A percentile compares a stretch with the other conserved stretches of the same genome.
These are phyloP conservation scores for Sonneratia alba DNA, from an alignment of 345 rosid species.

Conservation along the genomic window DNA sequence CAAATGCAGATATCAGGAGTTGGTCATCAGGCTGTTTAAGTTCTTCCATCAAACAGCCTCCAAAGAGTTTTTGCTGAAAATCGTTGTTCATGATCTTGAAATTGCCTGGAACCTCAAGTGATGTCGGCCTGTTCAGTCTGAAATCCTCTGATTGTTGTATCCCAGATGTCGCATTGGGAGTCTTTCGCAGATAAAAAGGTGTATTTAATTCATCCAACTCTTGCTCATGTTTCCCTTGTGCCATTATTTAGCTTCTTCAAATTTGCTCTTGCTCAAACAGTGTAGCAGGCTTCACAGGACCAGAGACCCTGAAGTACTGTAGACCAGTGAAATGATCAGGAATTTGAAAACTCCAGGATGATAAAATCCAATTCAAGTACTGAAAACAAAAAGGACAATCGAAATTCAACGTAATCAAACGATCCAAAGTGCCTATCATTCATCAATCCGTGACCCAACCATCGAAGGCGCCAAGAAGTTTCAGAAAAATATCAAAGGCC, in stretches of 20 bases:
- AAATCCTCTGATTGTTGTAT: slow-evolving; percentile 28
- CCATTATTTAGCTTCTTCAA: slow-evolving; percentile 23
- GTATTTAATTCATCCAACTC: slow-evolving; percentile 63
- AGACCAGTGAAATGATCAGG: background rate
- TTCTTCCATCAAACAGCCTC: slow-evolving; percentile 22
- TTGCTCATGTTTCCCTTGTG: slow-evolving; percentile 33
- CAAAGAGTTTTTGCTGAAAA: slow-evolving; percentile 20
- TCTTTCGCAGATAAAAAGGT: slow-evolving; percentile 70
- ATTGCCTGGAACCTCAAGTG: slow-evolving; percentile 13
- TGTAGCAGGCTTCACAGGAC: background rate
- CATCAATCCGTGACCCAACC: background rate
- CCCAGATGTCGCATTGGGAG: slow-evolving; percentile 57
- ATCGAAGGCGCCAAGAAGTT: background rate
- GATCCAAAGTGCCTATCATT: background rate
- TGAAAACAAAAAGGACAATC: background rate
- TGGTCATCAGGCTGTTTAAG: slow-evolving; percentile 40
- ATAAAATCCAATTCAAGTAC: background rate
- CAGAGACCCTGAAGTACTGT: background rate
- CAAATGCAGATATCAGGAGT: slow-evolving; percentile 44
- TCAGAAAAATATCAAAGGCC: background rate
- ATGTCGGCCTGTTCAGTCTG: slow-evolving; percentile 16
- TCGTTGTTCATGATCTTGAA: slow-evolving; percentile 8
- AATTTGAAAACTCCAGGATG: background rate
- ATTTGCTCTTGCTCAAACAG: background rate
- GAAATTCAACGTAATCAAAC: background rate